Percentiles rank a stretch among this genome's conserved stretches.
phyloP scores from a whole-genome alignment of 495 filamentous ascomycete genomes.

The Penicillium cosmopolitanum region DNA sequence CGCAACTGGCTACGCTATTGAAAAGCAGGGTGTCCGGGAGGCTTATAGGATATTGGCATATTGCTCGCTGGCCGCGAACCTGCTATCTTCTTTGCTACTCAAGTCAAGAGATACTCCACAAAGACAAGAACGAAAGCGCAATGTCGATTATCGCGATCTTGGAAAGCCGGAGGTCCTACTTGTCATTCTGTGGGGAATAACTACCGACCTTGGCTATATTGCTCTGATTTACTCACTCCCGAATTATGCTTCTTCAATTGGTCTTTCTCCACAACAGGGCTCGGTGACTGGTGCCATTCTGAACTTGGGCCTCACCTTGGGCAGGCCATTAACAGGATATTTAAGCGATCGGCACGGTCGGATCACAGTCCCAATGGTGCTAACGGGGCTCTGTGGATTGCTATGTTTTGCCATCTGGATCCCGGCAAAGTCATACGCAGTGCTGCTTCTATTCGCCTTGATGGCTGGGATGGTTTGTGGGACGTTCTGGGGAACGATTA shows the following conservation, averaged over 20 bases:
- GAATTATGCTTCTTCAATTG: slow-evolving; percentile 66
- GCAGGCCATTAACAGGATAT: slow-evolving; percentile 69
- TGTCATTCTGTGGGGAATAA: slow-evolving; percentile 63
- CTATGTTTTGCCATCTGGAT: slow-evolving; percentile 72
- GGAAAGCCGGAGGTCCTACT: slow-evolving; percentile 58
- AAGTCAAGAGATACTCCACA: slow-evolving; percentile 62
- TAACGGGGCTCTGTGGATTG: slow-evolving; percentile 63
- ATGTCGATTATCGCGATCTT: slow-evolving; percentile 62
- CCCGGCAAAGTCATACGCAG: slow-evolving; percentile 60
- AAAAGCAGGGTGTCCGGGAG: slow-evolving; percentile 57
- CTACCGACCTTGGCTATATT: slow-evolving; percentile 72
- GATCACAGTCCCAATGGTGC: slow-evolving; percentile 65
- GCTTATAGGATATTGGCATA: slow-evolving; percentile 72
- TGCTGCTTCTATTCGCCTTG: slow-evolving; percentile 68
- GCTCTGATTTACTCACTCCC: slow-evolving; percentile 73
- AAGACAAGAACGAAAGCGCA: slow-evolving; percentile 55
- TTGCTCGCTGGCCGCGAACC: slow-evolving; percentile 60
- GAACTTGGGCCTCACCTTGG: slow-evolving; percentile 66
- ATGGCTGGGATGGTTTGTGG: slow-evolving; percentile 67
- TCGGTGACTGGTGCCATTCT: slow-evolving; percentile 68
- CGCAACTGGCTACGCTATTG: slow-evolving; percentile 29
- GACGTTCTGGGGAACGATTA: slow-evolving; percentile 70
- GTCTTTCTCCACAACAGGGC: slow-evolving; percentile 64
- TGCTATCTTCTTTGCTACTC: slow-evolving; percentile 60
- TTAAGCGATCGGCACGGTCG: slow-evolving; percentile 67